Evolutionary conservation across 164 flowering plant species (phyloP).

Genomic region (Cinnamomum chago): DNA sequence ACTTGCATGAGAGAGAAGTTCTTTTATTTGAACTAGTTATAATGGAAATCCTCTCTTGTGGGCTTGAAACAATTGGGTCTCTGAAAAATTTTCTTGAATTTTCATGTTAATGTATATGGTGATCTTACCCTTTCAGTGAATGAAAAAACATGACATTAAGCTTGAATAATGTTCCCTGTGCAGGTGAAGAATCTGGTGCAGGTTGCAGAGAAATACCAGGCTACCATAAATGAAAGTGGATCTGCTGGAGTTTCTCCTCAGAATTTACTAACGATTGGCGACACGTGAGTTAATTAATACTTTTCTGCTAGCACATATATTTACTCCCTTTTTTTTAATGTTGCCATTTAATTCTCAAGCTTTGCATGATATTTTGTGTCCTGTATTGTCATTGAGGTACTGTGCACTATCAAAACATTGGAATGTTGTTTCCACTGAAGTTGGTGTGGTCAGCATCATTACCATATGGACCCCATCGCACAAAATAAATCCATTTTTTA

Average conservation of each 20-base stretch:
- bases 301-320: background rate
- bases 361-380: background rate
- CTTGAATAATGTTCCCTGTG: constrained; percentile 5
- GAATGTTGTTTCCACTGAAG: background rate
- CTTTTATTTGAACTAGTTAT: too few species aligned
- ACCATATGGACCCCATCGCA: too few species aligned
- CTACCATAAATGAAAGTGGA: constrained; percentile 24
- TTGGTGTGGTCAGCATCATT: too few species aligned
- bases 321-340: background rate
- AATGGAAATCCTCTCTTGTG: too few species aligned
- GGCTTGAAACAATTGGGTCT: too few species aligned
- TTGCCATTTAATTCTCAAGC: background rate
- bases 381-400: background rate
- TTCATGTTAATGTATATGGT: too few species aligned
- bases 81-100: too few species aligned
- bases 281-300: constrained; percentile 24
- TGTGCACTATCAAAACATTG: background rate
- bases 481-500: too few species aligned
- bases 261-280: constrained; percentile 29
- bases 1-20: too few species aligned
- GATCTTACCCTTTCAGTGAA: too few species aligned
- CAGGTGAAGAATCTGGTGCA: constrained; percentile 39
- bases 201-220: constrained; percentile 38
- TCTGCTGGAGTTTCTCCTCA: constrained; percentile 23
- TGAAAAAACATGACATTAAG: too few species aligned